Evolutionary conservation across 371 early-diverging fungal species (phyloP).

Genomic region (Mortierella sp.): DNA sequence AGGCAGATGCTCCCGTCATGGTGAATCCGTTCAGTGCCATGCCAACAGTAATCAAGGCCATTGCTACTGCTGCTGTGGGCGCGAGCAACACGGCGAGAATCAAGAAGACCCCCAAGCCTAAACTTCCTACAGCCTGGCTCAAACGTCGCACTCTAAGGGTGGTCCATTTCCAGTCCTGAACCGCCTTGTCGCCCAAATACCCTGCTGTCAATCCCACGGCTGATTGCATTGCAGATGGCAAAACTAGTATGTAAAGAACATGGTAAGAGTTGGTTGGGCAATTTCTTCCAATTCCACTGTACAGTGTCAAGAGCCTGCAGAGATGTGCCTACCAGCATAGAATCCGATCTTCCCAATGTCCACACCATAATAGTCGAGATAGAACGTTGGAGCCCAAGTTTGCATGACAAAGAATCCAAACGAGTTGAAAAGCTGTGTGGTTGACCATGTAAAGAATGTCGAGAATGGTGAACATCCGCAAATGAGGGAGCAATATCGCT

Average conservation of each 20-base stretch:
- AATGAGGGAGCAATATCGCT: background rate
- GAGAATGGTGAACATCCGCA: background rate
- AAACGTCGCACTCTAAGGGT: conserved; percentile 34
- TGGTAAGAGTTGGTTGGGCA: too few species aligned
- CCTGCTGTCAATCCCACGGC: conserved; percentile 39
- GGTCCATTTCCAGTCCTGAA: conserved; percentile 32
- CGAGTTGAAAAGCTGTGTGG: conserved; percentile 33
- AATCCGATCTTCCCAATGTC: conserved; percentile 54
- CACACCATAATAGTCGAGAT: conserved; percentile 49
- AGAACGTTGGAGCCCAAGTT: conserved; percentile 54
- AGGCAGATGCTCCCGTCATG: conserved; percentile 47
- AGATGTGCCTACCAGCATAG: conserved; percentile 32
- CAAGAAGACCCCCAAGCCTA: conserved; percentile 34
- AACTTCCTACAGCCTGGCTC: conserved; percentile 39
- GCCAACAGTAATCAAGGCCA: conserved; percentile 42
- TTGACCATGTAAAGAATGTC: background rate
- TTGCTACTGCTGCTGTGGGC: conserved; percentile 26
- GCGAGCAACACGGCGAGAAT: conserved; percentile 38
- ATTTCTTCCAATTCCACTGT: too few species aligned
- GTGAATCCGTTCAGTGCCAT: conserved; percentile 53
- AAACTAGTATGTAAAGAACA: conserved; percentile 11
- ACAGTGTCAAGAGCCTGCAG: background rate
- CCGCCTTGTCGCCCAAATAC: conserved; percentile 44
- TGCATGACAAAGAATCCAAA: conserved; percentile 53
- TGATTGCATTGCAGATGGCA: conserved; percentile 46